Base-by-base conservation (phyloP, 306 rosid species). In the Castanea crenata region DNA sequence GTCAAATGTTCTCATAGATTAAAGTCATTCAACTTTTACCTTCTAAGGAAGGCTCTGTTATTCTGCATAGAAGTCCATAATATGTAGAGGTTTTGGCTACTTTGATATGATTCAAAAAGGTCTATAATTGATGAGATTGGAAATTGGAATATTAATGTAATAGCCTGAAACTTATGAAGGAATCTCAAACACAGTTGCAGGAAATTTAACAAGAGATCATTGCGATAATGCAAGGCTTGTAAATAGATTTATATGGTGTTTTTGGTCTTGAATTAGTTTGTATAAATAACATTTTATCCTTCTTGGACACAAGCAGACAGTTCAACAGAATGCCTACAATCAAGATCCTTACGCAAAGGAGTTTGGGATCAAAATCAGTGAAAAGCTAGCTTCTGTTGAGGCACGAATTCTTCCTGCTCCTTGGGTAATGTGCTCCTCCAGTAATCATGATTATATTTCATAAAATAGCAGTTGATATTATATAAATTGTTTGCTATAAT, bases 401-500 rank as follows among this genome's bases (percentile, higher is more conserved):
- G 99, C 99, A 49, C 91, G 99, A 73, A 94, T 94, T 76, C 97
- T 94, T 65, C 99, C 99, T 51, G 97, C 99, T 10, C 99, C 99
- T 44, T 94, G 99, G 99, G 99, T 94, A 91, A 88, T 82, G 76
- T n/a, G 16, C 19, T 64, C 65, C 74, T 80, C 62, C 83, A 71
- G 73, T 59, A 19, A 31, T 23, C 69, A 67, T 49, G 69, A 44
- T 23, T 85, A 44, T 65, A 20, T 67, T 83, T 18, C 52, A 71
- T 54, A 16, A 74, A 32, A 64, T 34, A 34, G 21, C 6, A 19
- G 32, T 51, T 6, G 19, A 57, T 61, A 19, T 68, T 80, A 32
- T 67, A 78, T 18, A 9, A 27, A 10, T 41, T 49, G 27, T 51
- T 73, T 25, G 84, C 70, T 69, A 62, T 78, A 61, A 65, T 55